Conservation (phyloP, 352 stramenopile genomes). For the Phytophthora melonis region DNA sequence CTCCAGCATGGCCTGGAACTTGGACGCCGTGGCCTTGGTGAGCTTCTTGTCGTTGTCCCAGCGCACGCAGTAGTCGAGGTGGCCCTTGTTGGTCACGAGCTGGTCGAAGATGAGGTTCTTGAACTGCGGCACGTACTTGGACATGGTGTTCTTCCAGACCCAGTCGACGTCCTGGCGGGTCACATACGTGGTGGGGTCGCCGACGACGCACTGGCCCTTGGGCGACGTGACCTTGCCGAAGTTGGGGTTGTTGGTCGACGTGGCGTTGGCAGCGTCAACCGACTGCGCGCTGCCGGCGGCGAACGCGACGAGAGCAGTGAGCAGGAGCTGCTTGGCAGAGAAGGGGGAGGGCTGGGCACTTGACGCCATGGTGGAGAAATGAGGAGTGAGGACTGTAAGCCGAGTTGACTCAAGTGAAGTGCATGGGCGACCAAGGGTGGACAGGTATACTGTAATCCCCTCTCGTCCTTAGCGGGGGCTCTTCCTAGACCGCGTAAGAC, state of each 20-base stretch:
- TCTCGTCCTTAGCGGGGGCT: too few relatives aligned
- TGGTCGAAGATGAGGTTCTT: constrained; percentile 30
- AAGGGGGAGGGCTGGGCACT: not conserved
- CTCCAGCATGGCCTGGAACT: constrained; percentile 15
- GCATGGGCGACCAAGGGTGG: too few relatives aligned
- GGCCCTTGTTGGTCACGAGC: constrained; percentile 34
- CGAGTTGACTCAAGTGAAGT: too few relatives aligned
- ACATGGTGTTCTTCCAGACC: constrained; percentile 29
- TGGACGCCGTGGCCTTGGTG: constrained; percentile 9
- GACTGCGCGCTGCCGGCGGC: not conserved
- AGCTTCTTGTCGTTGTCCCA: constrained; percentile 19
- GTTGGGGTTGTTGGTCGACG: not conserved
- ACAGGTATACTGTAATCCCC: too few relatives aligned
- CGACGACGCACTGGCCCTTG: constrained; percentile 6
- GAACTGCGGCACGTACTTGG: constrained; percentile 16
- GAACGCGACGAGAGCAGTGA: not conserved
- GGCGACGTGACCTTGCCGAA: constrained; percentile 16
- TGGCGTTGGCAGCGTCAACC: not conserved
- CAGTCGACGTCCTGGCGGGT: constrained; percentile 10
- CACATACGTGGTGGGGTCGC: constrained; percentile 18
- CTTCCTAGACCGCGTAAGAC: too few relatives aligned
- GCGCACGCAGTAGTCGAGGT: constrained; percentile 8
- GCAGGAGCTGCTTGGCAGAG: not conserved
- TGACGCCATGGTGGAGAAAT: not conserved
- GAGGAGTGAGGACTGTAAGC: not conserved